Conservation (phyloP, 805 yeast species). For the Wickerhamomyces hampshirensis region DNA sequence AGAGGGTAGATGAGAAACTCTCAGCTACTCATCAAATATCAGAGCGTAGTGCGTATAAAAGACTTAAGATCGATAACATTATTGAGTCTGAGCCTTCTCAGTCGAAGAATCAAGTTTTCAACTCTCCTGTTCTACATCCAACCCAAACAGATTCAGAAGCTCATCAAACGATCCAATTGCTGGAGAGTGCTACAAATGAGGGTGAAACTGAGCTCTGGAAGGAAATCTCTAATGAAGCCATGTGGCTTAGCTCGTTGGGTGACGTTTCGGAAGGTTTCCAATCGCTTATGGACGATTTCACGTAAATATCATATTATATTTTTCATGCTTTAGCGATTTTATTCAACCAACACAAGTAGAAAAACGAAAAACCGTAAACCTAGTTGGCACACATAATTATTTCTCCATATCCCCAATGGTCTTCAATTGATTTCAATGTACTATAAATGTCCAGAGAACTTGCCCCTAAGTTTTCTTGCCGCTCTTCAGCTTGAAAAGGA, state of each 20-base stretch:
- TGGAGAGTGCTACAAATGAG: constrained; percentile 27
- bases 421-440: no score
- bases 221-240: constrained; percentile 72
- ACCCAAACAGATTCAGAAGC: constrained; percentile 16
- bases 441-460: no score
- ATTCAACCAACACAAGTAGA: no score
- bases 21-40: constrained; percentile 1
- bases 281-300: constrained; percentile 20
- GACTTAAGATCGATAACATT: constrained; percentile 14
- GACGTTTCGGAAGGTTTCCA: constrained; percentile 38
- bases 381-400: no score
- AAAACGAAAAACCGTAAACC: no score
- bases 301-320: no score
- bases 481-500: background rate
- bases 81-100: constrained; percentile 4
- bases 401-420: no score
- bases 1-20: background rate
- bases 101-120: background rate
- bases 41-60: constrained; percentile 14
- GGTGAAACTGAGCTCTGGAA: constrained; percentile 62
- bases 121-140: constrained; percentile 19
- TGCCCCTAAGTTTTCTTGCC: background rate
- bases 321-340: no score
- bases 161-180: constrained; percentile 26
- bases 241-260: constrained; percentile 50